Evolutionary conservation across 192 early-diverging fungal species (phyloP).

Genomic region (Backusella tarrabulga): DNA sequence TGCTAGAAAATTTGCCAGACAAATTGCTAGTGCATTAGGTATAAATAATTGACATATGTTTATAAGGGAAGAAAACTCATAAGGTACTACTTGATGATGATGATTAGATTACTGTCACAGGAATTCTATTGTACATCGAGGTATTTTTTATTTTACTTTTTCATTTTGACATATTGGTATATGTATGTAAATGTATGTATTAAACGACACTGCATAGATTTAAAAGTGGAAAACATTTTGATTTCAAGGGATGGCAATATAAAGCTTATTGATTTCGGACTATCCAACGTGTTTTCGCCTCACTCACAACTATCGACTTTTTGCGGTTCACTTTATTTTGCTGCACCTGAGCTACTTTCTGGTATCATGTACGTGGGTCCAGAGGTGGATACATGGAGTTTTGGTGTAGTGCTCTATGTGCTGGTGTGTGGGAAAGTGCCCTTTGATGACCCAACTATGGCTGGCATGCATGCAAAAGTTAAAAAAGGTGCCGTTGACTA

Average conservation of each 20-base stretch:
- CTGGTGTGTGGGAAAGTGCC: conserved; percentile 80
- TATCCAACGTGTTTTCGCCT: conserved; percentile 66
- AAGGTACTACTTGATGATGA: background rate
- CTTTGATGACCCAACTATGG: conserved; percentile 81
- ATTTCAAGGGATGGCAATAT: conserved; percentile 64
- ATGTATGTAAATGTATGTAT: background rate
- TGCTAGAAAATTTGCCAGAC: conserved; percentile 68
- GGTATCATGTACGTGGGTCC: conserved; percentile 79
- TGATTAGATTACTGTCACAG: conserved; percentile 52
- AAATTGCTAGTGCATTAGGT: conserved; percentile 68
- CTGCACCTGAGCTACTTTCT: conserved; percentile 80
- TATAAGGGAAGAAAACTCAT: background rate
- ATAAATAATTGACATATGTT: background rate
- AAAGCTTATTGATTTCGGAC: conserved; percentile 88
- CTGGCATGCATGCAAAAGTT: conserved; percentile 84
- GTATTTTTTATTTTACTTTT: conserved; percentile 1
- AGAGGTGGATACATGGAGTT: conserved; percentile 85
- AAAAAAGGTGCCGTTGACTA: conserved; percentile 81
- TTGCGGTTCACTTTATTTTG: conserved; percentile 73
- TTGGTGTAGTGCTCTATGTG: conserved; percentile 83
- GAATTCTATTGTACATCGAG: conserved; percentile 68
- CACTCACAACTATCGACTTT: conserved; percentile 51
- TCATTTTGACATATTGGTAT: background rate
- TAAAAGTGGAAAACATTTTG: conserved; percentile 84
- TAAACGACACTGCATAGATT: conserved; percentile 31